phyloP scores from a whole-genome alignment of 306 rosid species.

The Trichosanthes truncata region DNA sequence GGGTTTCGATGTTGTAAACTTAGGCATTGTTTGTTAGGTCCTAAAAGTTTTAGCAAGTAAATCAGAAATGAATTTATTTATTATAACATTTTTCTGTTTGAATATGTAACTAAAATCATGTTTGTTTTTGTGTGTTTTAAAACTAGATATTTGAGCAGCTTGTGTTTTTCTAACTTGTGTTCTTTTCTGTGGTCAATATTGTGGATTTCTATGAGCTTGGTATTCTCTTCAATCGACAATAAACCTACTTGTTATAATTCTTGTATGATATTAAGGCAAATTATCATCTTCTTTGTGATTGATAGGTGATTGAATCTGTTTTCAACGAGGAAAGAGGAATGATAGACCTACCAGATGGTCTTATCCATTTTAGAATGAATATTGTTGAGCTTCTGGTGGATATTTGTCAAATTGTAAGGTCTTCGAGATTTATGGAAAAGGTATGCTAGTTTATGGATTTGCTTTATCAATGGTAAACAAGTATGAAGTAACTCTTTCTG shows the following conservation, averaged over 20 bases:
- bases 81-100: not conserved
- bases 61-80: not conserved
- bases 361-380: conserved; percentile 71
- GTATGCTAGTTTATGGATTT: conserved; percentile 17
- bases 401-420: conserved; percentile 76
- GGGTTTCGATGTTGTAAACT: not conserved
- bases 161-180: not conserved
- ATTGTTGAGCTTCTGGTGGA: conserved; percentile 91
- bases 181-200: not conserved
- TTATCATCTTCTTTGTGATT: conserved; percentile 20
- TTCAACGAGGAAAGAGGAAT: conserved; percentile 57
- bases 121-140: not conserved
- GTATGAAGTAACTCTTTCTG: not conserved
- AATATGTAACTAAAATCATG: not conserved
- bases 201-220: not conserved
- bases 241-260: not conserved
- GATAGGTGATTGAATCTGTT: conserved; percentile 67
- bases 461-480: not conserved
- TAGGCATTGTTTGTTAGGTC: not conserved
- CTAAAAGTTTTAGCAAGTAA: not conserved
- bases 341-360: conserved; percentile 81
- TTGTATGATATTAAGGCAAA: not conserved
- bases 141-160: not conserved
- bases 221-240: not conserved
- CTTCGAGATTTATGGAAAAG: conserved; percentile 67